These are phyloP conservation scores for Breviolum minutum DNA, from an alignment of 73 alveolate genomes.

Conservation along the genomic window DNA sequence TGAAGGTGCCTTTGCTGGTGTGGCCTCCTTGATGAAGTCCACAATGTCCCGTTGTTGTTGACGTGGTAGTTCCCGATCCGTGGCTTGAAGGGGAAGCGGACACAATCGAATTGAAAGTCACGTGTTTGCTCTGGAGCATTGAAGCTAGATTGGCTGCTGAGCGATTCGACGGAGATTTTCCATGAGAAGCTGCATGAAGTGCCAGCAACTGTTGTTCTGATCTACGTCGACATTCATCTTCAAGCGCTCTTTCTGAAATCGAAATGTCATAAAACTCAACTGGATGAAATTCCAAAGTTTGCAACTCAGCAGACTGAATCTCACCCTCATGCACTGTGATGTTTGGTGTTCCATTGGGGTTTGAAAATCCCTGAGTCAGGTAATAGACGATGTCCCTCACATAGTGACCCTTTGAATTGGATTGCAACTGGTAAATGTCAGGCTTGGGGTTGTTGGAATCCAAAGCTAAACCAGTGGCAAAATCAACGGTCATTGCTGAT, in stretches of 20 bases:
- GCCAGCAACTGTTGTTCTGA: neutral
- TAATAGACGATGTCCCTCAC: neutral
- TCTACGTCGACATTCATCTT: neutral
- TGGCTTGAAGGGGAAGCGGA: neutral
- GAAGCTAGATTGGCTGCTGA: neutral
- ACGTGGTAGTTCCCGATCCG: neutral
- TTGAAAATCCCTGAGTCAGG: neutral
- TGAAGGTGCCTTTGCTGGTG: neutral
- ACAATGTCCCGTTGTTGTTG: neutral
- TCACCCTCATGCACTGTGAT: neutral
- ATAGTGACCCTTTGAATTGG: constrained; percentile 1
- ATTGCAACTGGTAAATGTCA: neutral
- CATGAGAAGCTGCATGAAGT: neutral
- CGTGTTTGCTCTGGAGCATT: neutral
- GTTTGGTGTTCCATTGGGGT: neutral
- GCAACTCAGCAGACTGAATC: neutral
- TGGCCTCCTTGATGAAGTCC: neutral
- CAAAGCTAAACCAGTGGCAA: neutral
- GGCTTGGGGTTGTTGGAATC: neutral
- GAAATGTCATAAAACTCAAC: constrained; percentile 1
- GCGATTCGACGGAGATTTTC: neutral
- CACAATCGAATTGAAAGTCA: neutral
- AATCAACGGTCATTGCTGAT: neutral
- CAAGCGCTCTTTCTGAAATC: neutral
- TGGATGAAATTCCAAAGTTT: neutral